A percentile compares a stretch with the other conserved stretches of the same genome.
Conservation (phyloP, 2,329 filamentous ascomycete species). For the Fusarium sambucinum region DNA sequence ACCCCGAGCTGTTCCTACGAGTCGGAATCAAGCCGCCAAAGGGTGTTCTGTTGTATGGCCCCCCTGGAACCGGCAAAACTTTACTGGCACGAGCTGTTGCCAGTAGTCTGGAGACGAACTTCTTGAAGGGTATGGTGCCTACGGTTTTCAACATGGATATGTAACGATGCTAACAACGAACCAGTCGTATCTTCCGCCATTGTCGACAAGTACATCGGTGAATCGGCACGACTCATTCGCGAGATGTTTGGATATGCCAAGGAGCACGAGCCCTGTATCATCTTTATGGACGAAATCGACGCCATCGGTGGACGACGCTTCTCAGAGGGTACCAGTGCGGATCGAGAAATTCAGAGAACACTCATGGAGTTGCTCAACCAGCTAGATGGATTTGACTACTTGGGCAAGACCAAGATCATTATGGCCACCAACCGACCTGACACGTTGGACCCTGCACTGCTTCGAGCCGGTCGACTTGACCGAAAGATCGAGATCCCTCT, state of each 20-base stretch:
- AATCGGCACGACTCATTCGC: constrained; percentile 94
- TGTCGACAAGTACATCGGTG: constrained; percentile 99
- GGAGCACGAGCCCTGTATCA: constrained; percentile 99
- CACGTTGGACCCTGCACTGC: constrained; percentile 91
- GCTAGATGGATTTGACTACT: constrained; percentile 98
- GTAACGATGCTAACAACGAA: constrained; percentile 36
- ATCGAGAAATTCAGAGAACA: constrained; percentile 97
- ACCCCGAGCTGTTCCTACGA: constrained; percentile 95
- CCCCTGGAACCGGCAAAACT: constrained; percentile 97
- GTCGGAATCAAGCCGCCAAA: constrained; percentile 99
- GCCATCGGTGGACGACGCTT: constrained; percentile 97
- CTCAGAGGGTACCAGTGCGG: constrained; percentile 95
- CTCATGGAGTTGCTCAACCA: constrained; percentile 99
- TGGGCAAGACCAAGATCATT: constrained; percentile 99
- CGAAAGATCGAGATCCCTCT: constrained; percentile 98
- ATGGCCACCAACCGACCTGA: constrained; percentile 99
- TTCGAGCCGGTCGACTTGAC: constrained; percentile 93
- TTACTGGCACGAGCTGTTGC: constrained; percentile 93
- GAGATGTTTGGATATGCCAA: constrained; percentile 99
- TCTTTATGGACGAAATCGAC: constrained; percentile 99
- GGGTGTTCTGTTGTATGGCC: constrained; percentile 94
- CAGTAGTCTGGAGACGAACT: constrained; percentile 97
- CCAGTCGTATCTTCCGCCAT: constrained; percentile 97
- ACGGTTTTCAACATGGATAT: neutral
- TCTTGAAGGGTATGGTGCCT: constrained; percentile 81